Conservation (phyloP, 2,329 filamentous ascomycete genomes). For the Trichoderma sp. region DNA sequence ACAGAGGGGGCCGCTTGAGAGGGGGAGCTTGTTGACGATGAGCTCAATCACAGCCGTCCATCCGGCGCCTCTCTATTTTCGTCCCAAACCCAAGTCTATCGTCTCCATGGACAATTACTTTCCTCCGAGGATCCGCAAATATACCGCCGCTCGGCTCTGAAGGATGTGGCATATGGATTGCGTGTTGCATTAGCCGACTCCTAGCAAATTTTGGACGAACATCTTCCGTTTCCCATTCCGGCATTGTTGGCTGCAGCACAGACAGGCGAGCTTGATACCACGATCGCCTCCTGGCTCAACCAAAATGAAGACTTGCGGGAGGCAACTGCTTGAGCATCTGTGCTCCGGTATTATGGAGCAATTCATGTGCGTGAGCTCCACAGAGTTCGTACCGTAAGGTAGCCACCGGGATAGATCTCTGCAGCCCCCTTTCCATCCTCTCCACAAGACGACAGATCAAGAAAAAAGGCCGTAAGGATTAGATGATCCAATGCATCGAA, state of each 20-base stretch:
- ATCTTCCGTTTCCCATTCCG: neutral
- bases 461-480: neutral
- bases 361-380: constrained; percentile 12
- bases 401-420: neutral
- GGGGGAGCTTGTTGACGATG: neutral
- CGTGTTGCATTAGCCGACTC: constrained; percentile 4
- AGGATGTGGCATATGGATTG: neutral
- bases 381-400: neutral
- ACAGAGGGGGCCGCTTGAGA: neutral
- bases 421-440: constrained; percentile 6
- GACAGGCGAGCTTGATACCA: neutral
- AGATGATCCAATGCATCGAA: neutral
- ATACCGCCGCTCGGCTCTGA: neutral
- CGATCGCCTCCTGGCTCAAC: neutral
- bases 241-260: neutral
- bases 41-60: neutral
- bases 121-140: constrained; percentile 7
- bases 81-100: neutral
- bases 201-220: neutral
- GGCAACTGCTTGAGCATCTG: neutral
- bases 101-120: neutral
- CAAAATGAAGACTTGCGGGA: constrained; percentile 9
- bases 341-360: neutral
- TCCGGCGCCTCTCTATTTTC: neutral
- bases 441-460: constrained; percentile 1